Conservation (phyloP, 2,329 filamentous ascomycete species). For the Albifimbria verrucaria region DNA sequence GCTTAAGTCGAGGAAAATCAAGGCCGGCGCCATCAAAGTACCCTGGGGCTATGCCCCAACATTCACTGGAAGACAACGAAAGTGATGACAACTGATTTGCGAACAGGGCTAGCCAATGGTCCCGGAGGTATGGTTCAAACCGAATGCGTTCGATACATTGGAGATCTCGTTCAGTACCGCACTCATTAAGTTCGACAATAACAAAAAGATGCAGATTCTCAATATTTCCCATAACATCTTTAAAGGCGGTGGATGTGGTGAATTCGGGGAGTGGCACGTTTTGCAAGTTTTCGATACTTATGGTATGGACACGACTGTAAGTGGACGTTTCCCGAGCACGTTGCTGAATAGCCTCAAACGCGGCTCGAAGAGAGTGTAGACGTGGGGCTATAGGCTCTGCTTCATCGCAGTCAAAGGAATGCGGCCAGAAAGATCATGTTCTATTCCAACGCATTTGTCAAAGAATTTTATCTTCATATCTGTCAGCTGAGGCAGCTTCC, state of each 20-base stretch:
- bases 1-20: slow-evolving; percentile 13
- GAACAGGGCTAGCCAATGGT: slow-evolving; percentile 7
- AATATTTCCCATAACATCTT: slow-evolving; percentile 10
- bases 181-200: slow-evolving; percentile 5
- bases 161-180: slow-evolving; percentile 12
- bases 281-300: slow-evolving; percentile 16
- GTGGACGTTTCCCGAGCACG: slow-evolving; percentile 7
- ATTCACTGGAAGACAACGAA: slow-evolving; percentile 10
- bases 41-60: slow-evolving; percentile 16
- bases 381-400: neutral
- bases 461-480: neutral
- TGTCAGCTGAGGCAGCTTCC: neutral
- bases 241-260: slow-evolving; percentile 5
- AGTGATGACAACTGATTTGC: slow-evolving; percentile 15
- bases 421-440: neutral
- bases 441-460: neutral
- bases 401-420: neutral
- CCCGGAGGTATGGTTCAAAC: slow-evolving; percentile 19
- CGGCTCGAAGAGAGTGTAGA: neutral
- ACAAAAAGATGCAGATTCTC: slow-evolving; percentile 12
- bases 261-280: slow-evolving; percentile 11
- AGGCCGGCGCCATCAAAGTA: slow-evolving; percentile 17
- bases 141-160: slow-evolving; percentile 9
- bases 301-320: slow-evolving; percentile 6
- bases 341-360: slow-evolving; percentile 11